Base-by-base conservation (phyloP, 2,329 filamentous ascomycete species). In the Teratosphaeria zuluensis region DNA sequence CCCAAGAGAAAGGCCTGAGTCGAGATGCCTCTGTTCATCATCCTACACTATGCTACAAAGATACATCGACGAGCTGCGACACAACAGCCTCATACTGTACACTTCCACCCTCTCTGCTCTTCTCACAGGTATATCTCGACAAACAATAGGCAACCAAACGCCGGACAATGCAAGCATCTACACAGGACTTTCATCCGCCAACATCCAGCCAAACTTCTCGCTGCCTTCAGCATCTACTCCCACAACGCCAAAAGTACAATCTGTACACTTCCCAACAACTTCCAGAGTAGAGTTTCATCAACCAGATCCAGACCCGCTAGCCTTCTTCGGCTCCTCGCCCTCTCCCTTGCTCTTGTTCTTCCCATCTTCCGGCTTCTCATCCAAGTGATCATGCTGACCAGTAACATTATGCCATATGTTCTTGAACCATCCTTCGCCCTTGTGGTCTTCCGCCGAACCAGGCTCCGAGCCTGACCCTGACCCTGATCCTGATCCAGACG, bases 361-460 rank as follows among this genome's bases (percentile, higher is more conserved):
- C 9, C 53, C 54, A 24, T 57, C 51, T 55, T 63, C 61, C 35
- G 61, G 53, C 21, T 65, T 57, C 52, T 64, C 56, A 11, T 60
- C 57, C 31, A 56, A 19, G 31, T 70, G 54, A 30, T 73, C 68
- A 59, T 79, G 78, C 66, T 94, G 84, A 67, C 90, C 89, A n/a
- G 88, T 95, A 58, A 97, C 75, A 64, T 86, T 91, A 71, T 96
- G 90, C 92, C 92, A 97, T 64, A 95, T 85, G 51, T 87, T 90
- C 78, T 94, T 96, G 61, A 97, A 77, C 70, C 96, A 96, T 2
- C 92, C 90, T 73, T 96, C 92, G 69, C 88, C 85, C 75, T 88
- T 87, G 72, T 92, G 87, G 0, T 80, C 76, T 30, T 78, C 74
- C 32, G 65, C 65, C 53, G 0, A 53, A 64, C 9, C n/a, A 30